These are phyloP conservation scores for Dothidotthia symphoricarpi DNA, from an alignment of 2,329 filamentous ascomycete genomes.

Conservation along the genomic window DNA sequence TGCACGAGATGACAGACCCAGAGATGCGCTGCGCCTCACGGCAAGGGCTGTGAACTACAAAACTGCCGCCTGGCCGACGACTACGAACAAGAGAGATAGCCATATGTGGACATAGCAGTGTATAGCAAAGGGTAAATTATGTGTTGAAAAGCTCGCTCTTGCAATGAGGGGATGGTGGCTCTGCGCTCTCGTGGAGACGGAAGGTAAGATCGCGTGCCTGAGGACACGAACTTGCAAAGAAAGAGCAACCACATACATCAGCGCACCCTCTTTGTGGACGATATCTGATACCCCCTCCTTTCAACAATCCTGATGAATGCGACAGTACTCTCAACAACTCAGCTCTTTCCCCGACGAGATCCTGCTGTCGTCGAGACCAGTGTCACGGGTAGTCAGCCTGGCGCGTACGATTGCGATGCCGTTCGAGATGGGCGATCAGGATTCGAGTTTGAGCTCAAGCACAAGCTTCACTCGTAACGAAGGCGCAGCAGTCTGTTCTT, in stretches of 20 bases:
- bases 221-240: conserved; percentile 18
- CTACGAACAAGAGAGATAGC: conserved; percentile 2
- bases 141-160: not conserved
- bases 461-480: conserved; percentile 18
- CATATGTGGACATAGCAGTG: conserved; percentile 3
- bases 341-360: conserved; percentile 4
- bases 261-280: conserved; percentile 22
- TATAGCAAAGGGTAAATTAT: conserved; percentile 1
- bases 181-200: not conserved
- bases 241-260: conserved; percentile 37
- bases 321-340: conserved; percentile 17
- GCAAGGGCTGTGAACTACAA: conserved; percentile 25
- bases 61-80: conserved; percentile 25
- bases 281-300: conserved; percentile 11
- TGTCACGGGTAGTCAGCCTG: conserved; percentile 24
- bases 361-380: conserved; percentile 12
- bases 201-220: conserved; percentile 20
- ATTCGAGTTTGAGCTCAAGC: conserved; percentile 3
- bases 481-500: conserved; percentile 23
- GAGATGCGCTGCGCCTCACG: conserved; percentile 25
- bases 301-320: conserved; percentile 13
- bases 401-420: conserved; percentile 21
- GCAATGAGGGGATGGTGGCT: conserved; percentile 7
- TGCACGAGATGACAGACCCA: conserved; percentile 3
- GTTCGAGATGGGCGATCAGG: conserved; percentile 13